A percentile compares a stretch with the other conserved stretches of the same genome.
phyloP scores from a whole-genome alignment of 169 alveolate species.

The Sarcocystis neurona region DNA sequence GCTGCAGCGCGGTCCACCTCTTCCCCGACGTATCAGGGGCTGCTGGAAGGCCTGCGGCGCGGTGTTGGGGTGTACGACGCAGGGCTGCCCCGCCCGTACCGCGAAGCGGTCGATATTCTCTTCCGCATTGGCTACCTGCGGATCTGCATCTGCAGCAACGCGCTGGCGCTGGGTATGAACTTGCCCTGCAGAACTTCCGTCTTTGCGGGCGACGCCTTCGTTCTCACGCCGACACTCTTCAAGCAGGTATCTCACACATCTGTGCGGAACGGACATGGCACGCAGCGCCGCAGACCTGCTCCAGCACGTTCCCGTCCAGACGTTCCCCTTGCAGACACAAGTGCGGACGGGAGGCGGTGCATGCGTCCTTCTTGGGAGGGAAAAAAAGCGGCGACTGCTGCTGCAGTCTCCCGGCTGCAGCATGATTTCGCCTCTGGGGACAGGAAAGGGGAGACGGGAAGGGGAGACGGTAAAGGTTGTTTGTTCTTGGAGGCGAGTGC shows the following conservation, averaged over 20 bases:
- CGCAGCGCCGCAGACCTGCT: too few species aligned
- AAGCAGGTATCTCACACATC: slow-evolving; percentile 69
- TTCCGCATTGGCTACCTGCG: slow-evolving; percentile 78
- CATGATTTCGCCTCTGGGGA: too few species aligned
- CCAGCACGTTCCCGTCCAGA: too few species aligned
- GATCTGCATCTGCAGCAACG: slow-evolving; percentile 85
- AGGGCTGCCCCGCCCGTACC: slow-evolving; percentile 70
- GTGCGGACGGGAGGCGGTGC: too few species aligned
- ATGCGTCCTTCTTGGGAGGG: too few species aligned
- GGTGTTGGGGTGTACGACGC: slow-evolving; percentile 93
- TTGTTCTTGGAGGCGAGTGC: too few species aligned
- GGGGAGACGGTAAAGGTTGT: too few species aligned
- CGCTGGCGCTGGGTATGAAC: slow-evolving; percentile 90
- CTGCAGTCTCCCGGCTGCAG: too few species aligned
- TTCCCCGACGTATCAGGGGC: neutral
- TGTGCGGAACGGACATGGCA: too few species aligned
- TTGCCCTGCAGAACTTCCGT: slow-evolving; percentile 89
- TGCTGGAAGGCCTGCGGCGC: slow-evolving; percentile 81
- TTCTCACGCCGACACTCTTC: slow-evolving; percentile 84
- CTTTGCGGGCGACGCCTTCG: slow-evolving; percentile 83
- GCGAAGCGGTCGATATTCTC: slow-evolving; percentile 80
- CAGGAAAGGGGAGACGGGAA: too few species aligned
- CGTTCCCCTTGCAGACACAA: too few species aligned
- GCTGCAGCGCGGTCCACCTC: neutral
- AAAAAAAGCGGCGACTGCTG: too few species aligned